A percentile compares a stretch with the other conserved stretches of the same genome.
Conservation (phyloP, 768 basidiomycete species). For the Tylopilus intermedius region DNA sequence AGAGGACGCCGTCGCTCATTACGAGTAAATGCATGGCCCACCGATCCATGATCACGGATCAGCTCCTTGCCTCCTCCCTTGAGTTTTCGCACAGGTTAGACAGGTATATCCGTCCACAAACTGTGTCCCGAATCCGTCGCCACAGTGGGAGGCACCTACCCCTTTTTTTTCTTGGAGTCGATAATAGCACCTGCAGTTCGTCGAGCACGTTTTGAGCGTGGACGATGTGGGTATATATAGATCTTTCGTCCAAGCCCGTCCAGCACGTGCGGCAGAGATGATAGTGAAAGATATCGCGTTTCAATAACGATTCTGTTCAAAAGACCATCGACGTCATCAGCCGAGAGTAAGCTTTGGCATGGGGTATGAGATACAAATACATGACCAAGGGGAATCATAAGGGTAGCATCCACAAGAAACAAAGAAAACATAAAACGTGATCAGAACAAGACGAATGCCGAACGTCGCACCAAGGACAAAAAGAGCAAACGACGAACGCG, state of each 20-base stretch:
- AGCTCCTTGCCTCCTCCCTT: no score
- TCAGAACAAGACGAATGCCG: neutral
- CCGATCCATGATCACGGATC: neutral
- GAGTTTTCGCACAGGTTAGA: no score
- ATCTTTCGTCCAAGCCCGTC: neutral
- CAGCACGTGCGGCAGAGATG: neutral
- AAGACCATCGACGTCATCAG: neutral
- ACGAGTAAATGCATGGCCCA: neutral
- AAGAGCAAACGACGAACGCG: neutral
- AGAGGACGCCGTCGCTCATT: neutral
- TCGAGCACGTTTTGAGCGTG: neutral
- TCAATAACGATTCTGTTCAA: neutral
- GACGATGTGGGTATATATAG: neutral
- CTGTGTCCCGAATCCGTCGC: neutral
- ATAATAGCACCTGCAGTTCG: neutral
- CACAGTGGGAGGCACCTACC: neutral
- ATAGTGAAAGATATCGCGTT: neutral
- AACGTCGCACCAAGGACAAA: neutral
- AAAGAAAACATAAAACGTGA: neutral
- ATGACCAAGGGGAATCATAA: neutral
- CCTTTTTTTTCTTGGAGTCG: neutral
- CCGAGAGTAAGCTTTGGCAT: neutral
- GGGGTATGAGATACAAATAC: neutral
- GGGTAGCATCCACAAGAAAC: neutral
- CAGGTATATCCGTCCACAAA: neutral